Evolutionary conservation across 2,329 filamentous ascomycete genomes (phyloP).

Genomic region (Taxawa tesnikishii): DNA sequence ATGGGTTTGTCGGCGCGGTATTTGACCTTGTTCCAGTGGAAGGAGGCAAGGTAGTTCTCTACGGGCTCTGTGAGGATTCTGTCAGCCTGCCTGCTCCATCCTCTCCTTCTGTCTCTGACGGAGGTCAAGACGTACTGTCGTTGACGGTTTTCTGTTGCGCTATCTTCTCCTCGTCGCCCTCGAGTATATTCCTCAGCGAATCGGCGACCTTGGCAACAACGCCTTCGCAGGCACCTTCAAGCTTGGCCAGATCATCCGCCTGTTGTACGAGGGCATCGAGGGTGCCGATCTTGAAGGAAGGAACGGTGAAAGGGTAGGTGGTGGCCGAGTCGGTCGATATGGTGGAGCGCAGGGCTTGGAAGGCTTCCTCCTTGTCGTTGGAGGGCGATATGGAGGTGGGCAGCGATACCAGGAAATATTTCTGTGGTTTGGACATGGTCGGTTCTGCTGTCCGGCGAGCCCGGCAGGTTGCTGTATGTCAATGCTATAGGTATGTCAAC

Average conservation of each 20-base stretch:
- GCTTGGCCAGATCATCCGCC: conserved; percentile 86
- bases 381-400: conserved; percentile 78
- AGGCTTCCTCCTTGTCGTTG: conserved; percentile 66
- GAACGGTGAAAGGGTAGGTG: conserved; percentile 67
- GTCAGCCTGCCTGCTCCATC: conserved; percentile 7
- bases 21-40: conserved; percentile 95
- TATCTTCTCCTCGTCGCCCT: conserved; percentile 72
- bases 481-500: no score
- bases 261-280: conserved; percentile 91
- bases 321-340: conserved; percentile 64
- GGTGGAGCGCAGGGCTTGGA: conserved; percentile 61
- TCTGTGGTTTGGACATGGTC: conserved; percentile 38
- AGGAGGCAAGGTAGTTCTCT: conserved; percentile 79
- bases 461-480: no score
- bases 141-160: conserved; percentile 86
- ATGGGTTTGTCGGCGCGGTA: conserved; percentile 89
- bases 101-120: conserved; percentile 1
- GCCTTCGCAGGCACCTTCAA: conserved; percentile 64
- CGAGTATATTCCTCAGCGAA: conserved; percentile 69
- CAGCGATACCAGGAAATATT: conserved; percentile 81
- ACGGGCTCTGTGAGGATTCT: conserved; percentile 59
- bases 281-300: conserved; percentile 95
- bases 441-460: no score
- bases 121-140: conserved; percentile 58
- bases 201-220: conserved; percentile 84